Evolutionary conservation across 2,329 filamentous ascomycete genomes (phyloP), one percentile per base, ranked within the genome.

Genomic region (Cryphonectria japonica): DNA sequence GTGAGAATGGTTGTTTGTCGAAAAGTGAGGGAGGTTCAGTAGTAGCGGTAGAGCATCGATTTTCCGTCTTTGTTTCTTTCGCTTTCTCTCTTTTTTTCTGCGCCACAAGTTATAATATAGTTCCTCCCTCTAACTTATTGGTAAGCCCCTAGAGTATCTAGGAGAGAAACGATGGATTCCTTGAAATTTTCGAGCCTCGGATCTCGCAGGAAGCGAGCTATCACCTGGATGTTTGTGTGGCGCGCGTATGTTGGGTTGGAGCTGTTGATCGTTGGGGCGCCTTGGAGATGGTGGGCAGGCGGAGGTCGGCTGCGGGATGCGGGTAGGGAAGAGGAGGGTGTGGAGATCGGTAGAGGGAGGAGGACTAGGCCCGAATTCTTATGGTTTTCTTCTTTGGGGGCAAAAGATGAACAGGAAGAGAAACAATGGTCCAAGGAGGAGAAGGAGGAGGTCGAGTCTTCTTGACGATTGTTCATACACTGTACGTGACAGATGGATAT

Each of bases 301-400:
- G 59, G 59, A 22, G 11, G 59, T 11, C 59, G 59, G 34, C 16
- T 39, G 34, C 59, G 59, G 68, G 68, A 59, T 69, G 52, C 50
- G 43, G 39, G 43, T 50, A 16, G 41, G 19, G 32, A 46, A 46
- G 67, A 37, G 19, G 46, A 50, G 46, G 46, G 46, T 50, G 65
- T 54, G 29, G 60, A 39, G 37, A 46, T 29, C 54, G 26, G 26
- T 34, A 59, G 26, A 32, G 5, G 29, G 46, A 50, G 52, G 13
- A 57, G 26, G 26, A 57, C 52, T 54, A 54, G 52, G 52, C 52
- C 50, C 52, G n/a, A n/a, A 9, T 29, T 54, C n/a, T 54, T 54
- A 19, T 54, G 50, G 9, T 13, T 46, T 46, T 50, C 43, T 19
- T 19, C 19, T 50, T 50, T 19, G 43, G n/a, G 4, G 22, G 34